phyloP scores from a whole-genome alignment of 2,329 filamentous ascomycete genomes.

The Ophiognomonia clavigignenti-juglandacearum region DNA sequence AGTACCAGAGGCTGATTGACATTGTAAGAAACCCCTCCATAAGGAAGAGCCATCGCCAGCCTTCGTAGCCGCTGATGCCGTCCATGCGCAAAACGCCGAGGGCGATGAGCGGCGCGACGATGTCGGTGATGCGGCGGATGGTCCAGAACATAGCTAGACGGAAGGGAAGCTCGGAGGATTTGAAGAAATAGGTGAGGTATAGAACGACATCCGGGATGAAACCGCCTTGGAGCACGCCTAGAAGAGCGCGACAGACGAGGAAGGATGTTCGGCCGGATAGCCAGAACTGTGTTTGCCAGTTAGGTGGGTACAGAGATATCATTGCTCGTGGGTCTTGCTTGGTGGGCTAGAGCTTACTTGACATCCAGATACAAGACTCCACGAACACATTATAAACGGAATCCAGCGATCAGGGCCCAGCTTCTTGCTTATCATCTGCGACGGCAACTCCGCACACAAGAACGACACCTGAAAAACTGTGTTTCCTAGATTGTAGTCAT shows the following conservation, averaged over 20 bases:
- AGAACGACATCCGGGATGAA: constrained; percentile 47
- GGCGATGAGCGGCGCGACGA: constrained; percentile 47
- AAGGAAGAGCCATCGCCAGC: constrained; percentile 32
- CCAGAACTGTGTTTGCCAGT: constrained; percentile 34
- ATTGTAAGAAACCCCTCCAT: constrained; percentile 19
- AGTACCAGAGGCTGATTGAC: constrained; percentile 32
- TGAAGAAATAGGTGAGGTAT: constrained; percentile 68
- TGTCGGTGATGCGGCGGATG: constrained; percentile 46
- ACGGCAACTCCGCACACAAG: constrained; percentile 48
- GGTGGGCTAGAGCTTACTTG: too few relatives aligned
- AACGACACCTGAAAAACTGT: constrained; percentile 46
- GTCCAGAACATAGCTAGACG: constrained; percentile 65
- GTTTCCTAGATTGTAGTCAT: constrained; percentile 42
- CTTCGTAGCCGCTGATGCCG: constrained; percentile 43
- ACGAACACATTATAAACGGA: constrained; percentile 31
- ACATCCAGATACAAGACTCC: constrained; percentile 35
- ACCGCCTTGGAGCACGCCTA: constrained; percentile 37
- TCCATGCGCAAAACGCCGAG: constrained; percentile 49
- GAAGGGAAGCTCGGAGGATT: constrained; percentile 57
- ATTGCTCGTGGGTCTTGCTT: too few relatives aligned
- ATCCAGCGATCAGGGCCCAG: constrained; percentile 32
- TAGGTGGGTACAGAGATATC: constrained; percentile 31
- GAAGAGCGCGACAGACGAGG: constrained; percentile 34
- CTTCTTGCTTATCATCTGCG: constrained; percentile 46
- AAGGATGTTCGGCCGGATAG: constrained; percentile 37